Percentiles rank a stretch among this genome's conserved stretches.
Conservation (phyloP, 192 early-diverging fungal species). For the Paraglomus occultum region DNA sequence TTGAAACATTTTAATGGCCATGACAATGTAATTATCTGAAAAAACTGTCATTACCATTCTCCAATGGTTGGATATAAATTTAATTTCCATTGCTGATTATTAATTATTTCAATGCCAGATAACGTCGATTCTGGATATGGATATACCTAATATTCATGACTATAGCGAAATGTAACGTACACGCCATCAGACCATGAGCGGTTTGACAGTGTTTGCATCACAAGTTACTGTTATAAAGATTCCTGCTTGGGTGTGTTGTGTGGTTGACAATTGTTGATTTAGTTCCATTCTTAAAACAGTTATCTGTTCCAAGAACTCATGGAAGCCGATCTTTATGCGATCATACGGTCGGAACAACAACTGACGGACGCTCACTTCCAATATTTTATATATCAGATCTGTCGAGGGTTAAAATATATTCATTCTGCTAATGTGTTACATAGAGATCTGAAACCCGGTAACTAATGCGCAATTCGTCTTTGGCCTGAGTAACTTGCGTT, state of each 20-base stretch:
- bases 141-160: constrained; percentile 79
- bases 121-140: constrained; percentile 83
- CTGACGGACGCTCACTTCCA: constrained; percentile 96
- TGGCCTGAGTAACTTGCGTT: neutral
- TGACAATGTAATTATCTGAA: constrained; percentile 65
- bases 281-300: constrained; percentile 28
- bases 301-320: constrained; percentile 98
- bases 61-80: neutral
- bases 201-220: neutral
- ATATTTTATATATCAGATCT: constrained; percentile 98
- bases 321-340: constrained; percentile 99
- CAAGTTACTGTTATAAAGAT: constrained; percentile 10
- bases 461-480: neutral
- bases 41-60: neutral
- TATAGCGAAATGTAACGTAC: constrained; percentile 84
- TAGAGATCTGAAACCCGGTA: constrained; percentile 91
- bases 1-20: constrained; percentile 94
- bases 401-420: constrained; percentile 97
- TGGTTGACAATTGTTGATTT: neutral
- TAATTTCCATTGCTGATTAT: neutral
- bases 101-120: constrained; percentile 55
- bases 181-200: neutral
- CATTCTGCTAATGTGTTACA: constrained; percentile 97
- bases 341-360: constrained; percentile 91
- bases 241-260: constrained; percentile 9